These are phyloP conservation scores for Yamadazyma sp. DNA, from an alignment of 1,139 yeast species.

Conservation along the genomic window DNA sequence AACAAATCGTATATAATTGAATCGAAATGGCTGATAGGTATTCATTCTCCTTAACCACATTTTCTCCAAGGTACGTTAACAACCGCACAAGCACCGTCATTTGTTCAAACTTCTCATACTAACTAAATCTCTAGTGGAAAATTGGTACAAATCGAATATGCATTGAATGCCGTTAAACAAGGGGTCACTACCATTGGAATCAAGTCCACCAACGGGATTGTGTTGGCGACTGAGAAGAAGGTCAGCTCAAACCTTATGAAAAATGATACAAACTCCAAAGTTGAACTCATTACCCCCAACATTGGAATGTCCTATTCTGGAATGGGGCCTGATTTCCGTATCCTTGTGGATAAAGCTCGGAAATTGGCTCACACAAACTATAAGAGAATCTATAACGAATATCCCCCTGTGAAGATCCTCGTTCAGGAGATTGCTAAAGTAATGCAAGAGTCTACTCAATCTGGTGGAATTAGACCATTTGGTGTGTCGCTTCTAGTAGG, in stretches of 20 bases:
- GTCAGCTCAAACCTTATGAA: slow-evolving; percentile 77
- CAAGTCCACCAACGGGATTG: slow-evolving; percentile 94
- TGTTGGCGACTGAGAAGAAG: slow-evolving; percentile 94
- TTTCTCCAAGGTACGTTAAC: slow-evolving; percentile 80
- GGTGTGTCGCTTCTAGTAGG: slow-evolving; percentile 95
- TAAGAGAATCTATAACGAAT: slow-evolving; percentile 90
- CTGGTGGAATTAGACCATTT: slow-evolving; percentile 97
- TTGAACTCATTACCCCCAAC: slow-evolving; percentile 86
- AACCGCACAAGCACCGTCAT: too few species aligned
- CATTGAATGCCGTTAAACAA: slow-evolving; percentile 94
- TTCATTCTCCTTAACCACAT: slow-evolving; percentile 94
- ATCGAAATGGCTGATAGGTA: slow-evolving; percentile 89
- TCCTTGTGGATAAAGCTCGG: slow-evolving; percentile 89
- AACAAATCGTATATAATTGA: neutral
- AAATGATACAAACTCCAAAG: slow-evolving; percentile 73
- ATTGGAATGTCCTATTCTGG: slow-evolving; percentile 97
- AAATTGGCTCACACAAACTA: slow-evolving; percentile 91
- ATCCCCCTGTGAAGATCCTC: slow-evolving; percentile 93
- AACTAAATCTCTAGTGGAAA: slow-evolving; percentile 65
- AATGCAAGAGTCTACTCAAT: slow-evolving; percentile 98
- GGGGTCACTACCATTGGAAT: slow-evolving; percentile 98
- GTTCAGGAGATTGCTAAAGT: slow-evolving; percentile 94
- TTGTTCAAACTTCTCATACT: too few species aligned
- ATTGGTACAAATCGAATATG: slow-evolving; percentile 96
- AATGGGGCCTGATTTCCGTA: slow-evolving; percentile 98